phyloP scores from a whole-genome alignment of 78 protist genomes.

The Protostelium mycophagum region DNA sequence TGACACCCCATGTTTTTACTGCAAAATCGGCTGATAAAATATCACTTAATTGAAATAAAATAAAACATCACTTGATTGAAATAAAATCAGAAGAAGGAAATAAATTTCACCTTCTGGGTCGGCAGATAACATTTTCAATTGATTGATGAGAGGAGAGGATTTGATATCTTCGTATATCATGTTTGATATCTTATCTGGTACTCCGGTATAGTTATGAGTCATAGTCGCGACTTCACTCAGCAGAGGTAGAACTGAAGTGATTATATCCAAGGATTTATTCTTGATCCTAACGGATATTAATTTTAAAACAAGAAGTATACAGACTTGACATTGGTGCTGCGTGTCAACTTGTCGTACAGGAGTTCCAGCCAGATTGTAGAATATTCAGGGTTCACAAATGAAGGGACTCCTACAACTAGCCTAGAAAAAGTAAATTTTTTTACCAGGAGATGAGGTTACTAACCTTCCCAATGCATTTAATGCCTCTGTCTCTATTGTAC shows the following conservation, averaged over 20 bases:
- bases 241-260: not conserved
- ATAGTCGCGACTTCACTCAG: not conserved
- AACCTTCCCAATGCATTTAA: not conserved
- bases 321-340: not conserved
- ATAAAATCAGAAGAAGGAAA: no score
- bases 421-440: not conserved
- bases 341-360: not conserved
- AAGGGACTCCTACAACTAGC: not conserved
- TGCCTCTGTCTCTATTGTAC: not conserved
- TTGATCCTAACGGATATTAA: not conserved
- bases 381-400: not conserved
- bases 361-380: not conserved
- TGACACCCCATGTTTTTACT: not conserved
- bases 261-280: not conserved
- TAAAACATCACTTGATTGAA: no score
- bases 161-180: not conserved
- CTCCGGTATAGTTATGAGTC: not conserved
- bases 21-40: not conserved
- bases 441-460: not conserved
- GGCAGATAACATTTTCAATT: not conserved
- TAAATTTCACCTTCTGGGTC: not conserved
- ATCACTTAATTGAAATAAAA: no score
- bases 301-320: not conserved
- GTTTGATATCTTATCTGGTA: not conserved
- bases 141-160: not conserved